These are phyloP conservation scores for Penicillium sp. DNA, from an alignment of 2,329 filamentous ascomycete genomes.

Conservation along the genomic window DNA sequence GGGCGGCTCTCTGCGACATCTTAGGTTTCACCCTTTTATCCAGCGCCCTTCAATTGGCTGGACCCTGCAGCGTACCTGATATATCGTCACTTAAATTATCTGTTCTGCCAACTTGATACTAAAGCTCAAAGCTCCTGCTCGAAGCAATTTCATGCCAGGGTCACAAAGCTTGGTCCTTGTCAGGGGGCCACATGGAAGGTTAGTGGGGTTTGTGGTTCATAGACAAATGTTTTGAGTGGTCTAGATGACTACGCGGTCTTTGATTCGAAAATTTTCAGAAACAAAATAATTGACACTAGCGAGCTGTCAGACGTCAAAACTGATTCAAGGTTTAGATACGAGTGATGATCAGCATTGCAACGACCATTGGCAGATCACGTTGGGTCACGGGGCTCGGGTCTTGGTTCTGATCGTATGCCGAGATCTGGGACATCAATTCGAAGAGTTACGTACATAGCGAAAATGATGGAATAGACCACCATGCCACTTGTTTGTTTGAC, in stretches of 20 bases:
- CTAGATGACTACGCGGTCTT: neutral
- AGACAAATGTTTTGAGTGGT: neutral
- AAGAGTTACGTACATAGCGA: neutral
- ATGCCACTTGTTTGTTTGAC: neutral
- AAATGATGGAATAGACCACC: neutral
- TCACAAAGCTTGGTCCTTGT: conserved; percentile 1
- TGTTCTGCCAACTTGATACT: neutral
- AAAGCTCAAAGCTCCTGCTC: conserved; percentile 5
- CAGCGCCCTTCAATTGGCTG: conserved; percentile 2
- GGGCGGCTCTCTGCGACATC: conserved; percentile 29
- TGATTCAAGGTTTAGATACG: neutral
- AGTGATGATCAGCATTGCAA: neutral
- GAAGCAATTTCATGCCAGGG: conserved; percentile 2
- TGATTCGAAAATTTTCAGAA: neutral
- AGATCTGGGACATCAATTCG: neutral
- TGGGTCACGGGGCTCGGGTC: no score
- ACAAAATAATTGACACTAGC: neutral
- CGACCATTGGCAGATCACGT: neutral
- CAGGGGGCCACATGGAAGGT: neutral
- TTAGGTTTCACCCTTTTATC: conserved; percentile 26
- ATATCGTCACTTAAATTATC: conserved; percentile 3
- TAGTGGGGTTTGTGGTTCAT: neutral
- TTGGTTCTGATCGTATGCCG: no score
- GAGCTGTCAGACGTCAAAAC: neutral
- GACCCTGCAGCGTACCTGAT: conserved; percentile 7